A percentile compares a stretch with the other conserved stretches of the same genome.
Evolutionary conservation across 1,139 yeast genomes (phyloP).

Genomic region (Kluyveromyces marxianus): DNA sequence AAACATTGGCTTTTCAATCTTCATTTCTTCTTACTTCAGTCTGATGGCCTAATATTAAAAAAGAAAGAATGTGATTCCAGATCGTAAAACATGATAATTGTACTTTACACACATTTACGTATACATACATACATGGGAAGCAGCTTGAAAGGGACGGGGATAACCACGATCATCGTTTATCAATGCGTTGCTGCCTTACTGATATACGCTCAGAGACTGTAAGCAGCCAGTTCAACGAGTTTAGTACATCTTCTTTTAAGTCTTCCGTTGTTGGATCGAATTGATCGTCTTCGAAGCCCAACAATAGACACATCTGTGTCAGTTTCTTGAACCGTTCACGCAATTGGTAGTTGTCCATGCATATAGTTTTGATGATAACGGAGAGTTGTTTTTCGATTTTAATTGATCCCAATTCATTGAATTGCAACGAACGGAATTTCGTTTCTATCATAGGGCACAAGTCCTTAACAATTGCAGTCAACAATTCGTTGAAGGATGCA

Average conservation of each 20-base stretch:
- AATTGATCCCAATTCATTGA: constrained; percentile 79
- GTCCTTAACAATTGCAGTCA: constrained; percentile 45
- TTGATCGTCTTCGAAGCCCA: constrained; percentile 83
- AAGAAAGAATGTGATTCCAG: background rate
- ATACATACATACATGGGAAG: background rate
- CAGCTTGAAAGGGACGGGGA: too few species aligned
- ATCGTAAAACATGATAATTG: background rate
- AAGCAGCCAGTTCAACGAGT: constrained; percentile 69
- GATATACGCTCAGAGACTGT: constrained; percentile 66
- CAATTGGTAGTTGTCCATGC: constrained; percentile 59
- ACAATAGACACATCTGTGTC: constrained; percentile 73
- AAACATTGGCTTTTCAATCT: background rate
- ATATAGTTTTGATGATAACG: constrained; percentile 55
- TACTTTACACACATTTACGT: background rate
- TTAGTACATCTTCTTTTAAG: constrained; percentile 32
- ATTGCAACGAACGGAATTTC: constrained; percentile 57
- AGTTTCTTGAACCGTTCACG: constrained; percentile 73
- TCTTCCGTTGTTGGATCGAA: constrained; percentile 36
- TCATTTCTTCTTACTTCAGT: background rate
- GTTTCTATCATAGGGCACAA: constrained; percentile 52
- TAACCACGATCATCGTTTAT: constrained; percentile 23
- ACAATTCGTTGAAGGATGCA: constrained; percentile 41
- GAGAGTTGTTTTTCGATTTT: constrained; percentile 80
- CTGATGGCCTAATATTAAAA: background rate
- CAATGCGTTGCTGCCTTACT: constrained; percentile 47